phyloP scores from a whole-genome alignment of 257 asterid genomes.

The Capsicum chinense region DNA sequence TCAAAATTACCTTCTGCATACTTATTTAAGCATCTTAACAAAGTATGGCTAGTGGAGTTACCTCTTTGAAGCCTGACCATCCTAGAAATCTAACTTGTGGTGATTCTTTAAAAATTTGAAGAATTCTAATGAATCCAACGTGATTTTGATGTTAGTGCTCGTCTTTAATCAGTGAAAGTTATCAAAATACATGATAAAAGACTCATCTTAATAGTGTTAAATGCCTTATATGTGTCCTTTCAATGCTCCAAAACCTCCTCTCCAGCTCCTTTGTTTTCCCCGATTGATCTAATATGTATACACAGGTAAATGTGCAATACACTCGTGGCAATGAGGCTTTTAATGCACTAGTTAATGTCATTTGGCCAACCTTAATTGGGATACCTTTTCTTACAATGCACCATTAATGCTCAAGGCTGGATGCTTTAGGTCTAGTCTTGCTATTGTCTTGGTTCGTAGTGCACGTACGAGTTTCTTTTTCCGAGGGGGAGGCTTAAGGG shows the following conservation, averaged over 20 bases:
- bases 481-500: too few species aligned
- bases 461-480: too few species aligned
- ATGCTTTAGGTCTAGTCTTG: not conserved
- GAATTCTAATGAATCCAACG: not conserved
- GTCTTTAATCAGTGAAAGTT: not conserved
- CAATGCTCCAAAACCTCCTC: slow-evolving; percentile 3
- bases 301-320: not conserved
- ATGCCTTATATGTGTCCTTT: not conserved
- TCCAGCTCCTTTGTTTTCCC: not conserved
- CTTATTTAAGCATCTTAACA: not conserved
- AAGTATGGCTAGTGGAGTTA: not conserved
- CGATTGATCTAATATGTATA: not conserved
- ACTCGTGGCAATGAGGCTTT: not conserved
- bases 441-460: not conserved
- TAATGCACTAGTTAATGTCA: not conserved
- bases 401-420: not conserved
- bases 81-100: not conserved
- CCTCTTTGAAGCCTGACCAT: not conserved
- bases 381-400: not conserved
- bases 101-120: not conserved
- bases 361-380: not conserved
- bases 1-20: slow-evolving; percentile 5
- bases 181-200: not conserved
- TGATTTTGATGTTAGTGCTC: not conserved
- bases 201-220: not conserved